Evolutionary conservation across 306 rosid species (phyloP), one percentile per base, ranked within the genome.

Genomic region (Abrus pulchellus): DNA sequence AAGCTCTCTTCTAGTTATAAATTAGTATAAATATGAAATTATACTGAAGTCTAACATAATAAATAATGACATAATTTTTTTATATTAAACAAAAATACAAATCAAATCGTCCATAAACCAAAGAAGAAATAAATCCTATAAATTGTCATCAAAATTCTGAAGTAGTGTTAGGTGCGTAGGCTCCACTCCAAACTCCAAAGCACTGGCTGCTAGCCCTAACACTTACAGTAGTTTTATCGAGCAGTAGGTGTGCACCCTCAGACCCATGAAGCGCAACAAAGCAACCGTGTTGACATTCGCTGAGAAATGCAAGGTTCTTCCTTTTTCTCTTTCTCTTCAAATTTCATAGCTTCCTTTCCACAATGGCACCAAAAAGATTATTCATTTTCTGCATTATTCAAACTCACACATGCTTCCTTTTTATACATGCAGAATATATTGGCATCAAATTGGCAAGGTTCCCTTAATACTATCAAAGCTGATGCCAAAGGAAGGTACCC

Each of bases 401-500:
- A 44, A 61, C 65, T 75, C 40, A 55, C 40, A n/a, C 49, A 68
- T 70, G 60, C 4, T 80, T 38, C 69, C 5, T 47, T 56, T 27
- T 66, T 41, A 55, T 87, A 78, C 64, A 78, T 88, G 86, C 87
- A 93, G 99, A 87, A 81, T 67, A 89, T 95, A 66, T 83, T 91
- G 84, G 90, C 94, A 66, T 87, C 99, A 36, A 95, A 90, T 41
- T 95, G 99, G 98, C 91, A 86, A 77, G 97, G 95, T 43, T 87
- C 83, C 38, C 95, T 92, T 69, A 92, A 90, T 66, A 93, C 99
- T 54, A 79, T 94, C 79, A 95, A 89, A 85, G 96, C 90, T 33
- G 98, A 93, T 74, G 91, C 89, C 47, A 90, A 91, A 86, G 99
- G 97, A 88, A 90, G 99, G 99, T 95, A 81, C 55, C 72, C 67